Percentiles rank a stretch among this genome's conserved stretches.
These are phyloP conservation scores for Alternaria sp. DNA, from an alignment of 2,329 filamentous ascomycete genomes.

Conservation along the genomic window DNA sequence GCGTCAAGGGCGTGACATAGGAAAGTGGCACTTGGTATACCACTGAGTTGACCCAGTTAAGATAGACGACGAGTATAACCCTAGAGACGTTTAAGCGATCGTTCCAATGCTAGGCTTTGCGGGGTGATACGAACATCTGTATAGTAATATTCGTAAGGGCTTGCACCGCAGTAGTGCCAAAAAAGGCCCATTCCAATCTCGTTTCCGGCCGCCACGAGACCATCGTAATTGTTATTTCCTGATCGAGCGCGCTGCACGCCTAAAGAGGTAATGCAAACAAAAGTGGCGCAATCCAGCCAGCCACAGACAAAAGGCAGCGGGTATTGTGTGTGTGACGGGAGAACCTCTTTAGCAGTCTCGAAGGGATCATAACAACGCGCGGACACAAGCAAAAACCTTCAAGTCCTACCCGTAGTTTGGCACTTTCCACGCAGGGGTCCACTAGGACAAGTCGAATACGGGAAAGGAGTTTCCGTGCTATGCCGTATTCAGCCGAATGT, in stretches of 20 bases:
- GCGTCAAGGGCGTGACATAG: conserved; percentile 26
- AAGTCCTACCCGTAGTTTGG: background rate
- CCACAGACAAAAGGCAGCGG: background rate
- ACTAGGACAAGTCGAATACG: background rate
- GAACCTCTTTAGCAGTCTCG: background rate
- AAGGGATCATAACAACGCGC: conserved; percentile 3
- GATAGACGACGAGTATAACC: conserved; percentile 24
- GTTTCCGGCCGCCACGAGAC: conserved; percentile 15
- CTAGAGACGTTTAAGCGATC: conserved; percentile 11
- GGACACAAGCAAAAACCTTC: conserved; percentile 1
- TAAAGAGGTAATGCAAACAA: background rate
- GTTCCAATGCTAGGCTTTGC: background rate
- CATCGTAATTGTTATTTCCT: background rate
- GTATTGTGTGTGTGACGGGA: background rate
- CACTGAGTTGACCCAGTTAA: conserved; percentile 25
- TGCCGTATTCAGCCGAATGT: background rate
- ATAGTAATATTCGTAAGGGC: conserved; percentile 19
- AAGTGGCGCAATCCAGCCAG: background rate
- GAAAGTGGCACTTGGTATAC: conserved; percentile 30
- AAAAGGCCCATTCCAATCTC: conserved; percentile 23
- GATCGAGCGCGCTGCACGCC: background rate
- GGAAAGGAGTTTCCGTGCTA: conserved; percentile 3
- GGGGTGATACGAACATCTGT: conserved; percentile 22
- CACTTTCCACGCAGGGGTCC: background rate
- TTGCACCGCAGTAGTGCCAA: conserved; percentile 23